These are phyloP conservation scores for Hyaloscypha bicolor DNA, from an alignment of 495 filamentous ascomycete species.

Conservation along the genomic window DNA sequence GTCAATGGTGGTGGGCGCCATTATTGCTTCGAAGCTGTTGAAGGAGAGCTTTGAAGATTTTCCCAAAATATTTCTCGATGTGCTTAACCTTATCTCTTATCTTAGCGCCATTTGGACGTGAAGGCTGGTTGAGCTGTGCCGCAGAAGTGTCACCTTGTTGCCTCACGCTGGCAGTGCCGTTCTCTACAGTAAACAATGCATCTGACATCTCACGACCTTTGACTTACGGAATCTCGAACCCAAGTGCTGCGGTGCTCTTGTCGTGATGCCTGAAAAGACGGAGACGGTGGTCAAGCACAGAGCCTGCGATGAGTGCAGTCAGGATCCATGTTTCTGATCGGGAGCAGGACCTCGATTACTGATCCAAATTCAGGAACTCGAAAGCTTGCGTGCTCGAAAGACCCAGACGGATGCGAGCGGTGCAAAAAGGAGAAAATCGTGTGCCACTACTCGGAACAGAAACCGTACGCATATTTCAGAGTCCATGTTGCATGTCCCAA, in stretches of 20 bases:
- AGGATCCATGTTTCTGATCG: conserved; percentile 26
- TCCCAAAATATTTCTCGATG: conserved; percentile 11
- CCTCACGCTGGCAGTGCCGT: background rate
- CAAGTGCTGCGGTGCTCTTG: background rate
- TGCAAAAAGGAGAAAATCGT: conserved; percentile 54
- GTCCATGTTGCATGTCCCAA: background rate
- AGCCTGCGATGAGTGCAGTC: conserved; percentile 67
- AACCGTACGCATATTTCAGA: conserved; percentile 35
- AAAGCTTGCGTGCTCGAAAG: conserved; percentile 65
- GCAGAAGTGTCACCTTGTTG: conserved; percentile 6
- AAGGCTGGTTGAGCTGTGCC: background rate
- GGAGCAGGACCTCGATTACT: conserved; percentile 14
- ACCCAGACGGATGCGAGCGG: conserved; percentile 55
- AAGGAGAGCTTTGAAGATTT: conserved; percentile 19
- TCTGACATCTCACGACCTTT: background rate
- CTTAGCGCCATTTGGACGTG: conserved; percentile 22
- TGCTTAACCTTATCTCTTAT: conserved; percentile 14
- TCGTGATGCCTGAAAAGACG: background rate
- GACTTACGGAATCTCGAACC: background rate
- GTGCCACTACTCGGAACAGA: conserved; percentile 62
- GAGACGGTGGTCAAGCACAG: conserved; percentile 38
- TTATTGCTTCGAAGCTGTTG: conserved; percentile 14
- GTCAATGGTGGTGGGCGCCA: conserved; percentile 28
- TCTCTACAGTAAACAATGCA: background rate
- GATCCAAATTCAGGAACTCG: conserved; percentile 47